These are phyloP conservation scores for Aspergillus neotritici DNA, from an alignment of 2,329 filamentous ascomycete species.

Conservation along the genomic window DNA sequence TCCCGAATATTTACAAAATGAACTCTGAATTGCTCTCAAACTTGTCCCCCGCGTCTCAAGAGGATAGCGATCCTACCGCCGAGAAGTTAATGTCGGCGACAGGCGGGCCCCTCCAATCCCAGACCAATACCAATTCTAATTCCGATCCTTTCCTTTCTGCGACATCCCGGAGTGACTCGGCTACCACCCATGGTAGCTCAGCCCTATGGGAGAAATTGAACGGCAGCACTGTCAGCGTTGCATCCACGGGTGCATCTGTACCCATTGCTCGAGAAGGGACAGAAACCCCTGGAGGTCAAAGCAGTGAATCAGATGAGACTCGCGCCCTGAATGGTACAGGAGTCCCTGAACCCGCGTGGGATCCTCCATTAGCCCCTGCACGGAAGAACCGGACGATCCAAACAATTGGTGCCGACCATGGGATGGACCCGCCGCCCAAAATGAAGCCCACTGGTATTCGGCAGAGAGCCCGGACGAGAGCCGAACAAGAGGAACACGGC, in stretches of 20 bases:
- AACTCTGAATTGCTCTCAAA: constrained; percentile 57
- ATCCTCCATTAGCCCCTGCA: constrained; percentile 40
- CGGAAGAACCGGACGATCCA: constrained; percentile 52
- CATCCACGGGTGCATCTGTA: constrained; percentile 24
- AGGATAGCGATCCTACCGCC: constrained; percentile 23
- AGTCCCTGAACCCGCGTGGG: constrained; percentile 32
- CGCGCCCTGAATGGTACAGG: constrained; percentile 28
- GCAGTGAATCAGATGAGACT: constrained; percentile 38
- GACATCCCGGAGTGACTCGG: constrained; percentile 30
- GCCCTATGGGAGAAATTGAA: constrained; percentile 47
- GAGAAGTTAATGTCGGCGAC: constrained; percentile 28
- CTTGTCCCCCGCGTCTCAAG: constrained; percentile 35
- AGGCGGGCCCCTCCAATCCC: constrained; percentile 32
- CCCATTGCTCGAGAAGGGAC: constrained; percentile 48
- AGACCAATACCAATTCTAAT: constrained; percentile 32
- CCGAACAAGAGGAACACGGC: constrained; percentile 37
- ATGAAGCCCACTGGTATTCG: constrained; percentile 52
- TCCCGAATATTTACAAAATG: constrained; percentile 80
- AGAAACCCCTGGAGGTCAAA: constrained; percentile 58
- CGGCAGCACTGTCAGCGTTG: constrained; percentile 40
- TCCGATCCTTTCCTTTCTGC: constrained; percentile 41
- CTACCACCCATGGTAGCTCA: constrained; percentile 35
- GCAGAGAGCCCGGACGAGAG: constrained; percentile 37
- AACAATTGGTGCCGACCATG: constrained; percentile 45
- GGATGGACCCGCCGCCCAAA: constrained; percentile 56